Evolutionary conservation across 257 asterid genomes (phyloP).

Genomic region (Pogostemon cablin): DNA sequence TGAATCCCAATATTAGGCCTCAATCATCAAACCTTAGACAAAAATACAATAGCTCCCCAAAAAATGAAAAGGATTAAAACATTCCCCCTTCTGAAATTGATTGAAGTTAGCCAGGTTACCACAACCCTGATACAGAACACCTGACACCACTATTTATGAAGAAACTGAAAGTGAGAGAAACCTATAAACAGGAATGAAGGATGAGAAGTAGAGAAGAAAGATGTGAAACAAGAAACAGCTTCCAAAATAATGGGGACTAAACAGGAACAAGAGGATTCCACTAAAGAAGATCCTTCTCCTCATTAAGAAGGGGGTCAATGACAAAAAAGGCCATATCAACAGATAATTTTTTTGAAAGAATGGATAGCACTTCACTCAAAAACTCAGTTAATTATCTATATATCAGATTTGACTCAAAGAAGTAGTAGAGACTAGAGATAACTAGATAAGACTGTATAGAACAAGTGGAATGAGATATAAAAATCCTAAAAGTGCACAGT

Average conservation of each 20-base stretch:
- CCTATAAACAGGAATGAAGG: not conserved
- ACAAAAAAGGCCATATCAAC: not conserved
- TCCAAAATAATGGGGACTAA: not conserved
- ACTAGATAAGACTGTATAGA: not conserved
- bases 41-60: not conserved
- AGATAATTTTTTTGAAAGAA: not conserved
- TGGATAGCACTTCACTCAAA: not conserved
- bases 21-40: slow-evolving; percentile 4
- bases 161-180: not conserved
- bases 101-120: not conserved
- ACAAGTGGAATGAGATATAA: not conserved
- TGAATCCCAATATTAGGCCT: not conserved
- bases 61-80: not conserved
- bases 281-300: not conserved
- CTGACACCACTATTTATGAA: not conserved
- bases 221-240: not conserved
- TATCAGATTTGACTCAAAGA: not conserved
- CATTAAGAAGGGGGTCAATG: not conserved
- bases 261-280: not conserved
- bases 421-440: not conserved
- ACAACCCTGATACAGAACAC: not conserved
- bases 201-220: not conserved
- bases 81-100: not conserved
- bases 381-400: not conserved
- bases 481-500: not conserved